A percentile compares a stretch with the other conserved stretches of the same genome.
Conservation (phyloP, 2,329 filamentous ascomycete species). For the Fusarium solani-melongenae region DNA sequence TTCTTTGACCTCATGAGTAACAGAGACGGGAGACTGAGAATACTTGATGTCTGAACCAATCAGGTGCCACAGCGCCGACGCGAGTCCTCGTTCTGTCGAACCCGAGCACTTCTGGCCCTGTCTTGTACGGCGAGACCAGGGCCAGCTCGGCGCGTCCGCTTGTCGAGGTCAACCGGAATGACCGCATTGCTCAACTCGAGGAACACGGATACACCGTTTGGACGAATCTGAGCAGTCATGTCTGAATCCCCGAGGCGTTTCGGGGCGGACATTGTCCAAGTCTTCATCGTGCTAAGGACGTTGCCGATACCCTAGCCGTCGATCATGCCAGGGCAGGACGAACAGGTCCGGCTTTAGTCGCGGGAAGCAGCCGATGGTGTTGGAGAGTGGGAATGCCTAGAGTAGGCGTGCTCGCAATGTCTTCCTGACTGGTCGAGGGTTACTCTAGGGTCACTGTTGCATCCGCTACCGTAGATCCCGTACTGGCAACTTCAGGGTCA, state of each 20-base stretch:
- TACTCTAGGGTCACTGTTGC: not conserved
- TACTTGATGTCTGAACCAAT: not conserved
- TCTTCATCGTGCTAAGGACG: slow-evolving; percentile 2
- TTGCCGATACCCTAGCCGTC: slow-evolving; percentile 20
- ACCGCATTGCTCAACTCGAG: not conserved
- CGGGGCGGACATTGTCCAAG: not conserved
- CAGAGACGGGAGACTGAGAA: not conserved
- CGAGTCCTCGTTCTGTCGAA: not conserved
- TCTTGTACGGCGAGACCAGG: not conserved
- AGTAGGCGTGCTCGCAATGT: slow-evolving; percentile 21
- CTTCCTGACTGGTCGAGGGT: slow-evolving; percentile 19
- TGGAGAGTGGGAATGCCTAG: not conserved
- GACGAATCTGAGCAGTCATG: not conserved
- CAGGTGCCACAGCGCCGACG: not conserved
- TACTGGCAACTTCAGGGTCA: not conserved
- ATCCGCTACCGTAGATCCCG: slow-evolving; percentile 2
- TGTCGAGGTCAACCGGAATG: not conserved
- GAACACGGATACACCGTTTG: not conserved
- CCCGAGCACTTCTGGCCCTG: not conserved
- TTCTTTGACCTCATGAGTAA: not conserved
- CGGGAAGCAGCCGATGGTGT: not conserved
- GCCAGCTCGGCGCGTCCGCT: not conserved
- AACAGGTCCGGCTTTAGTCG: not conserved
- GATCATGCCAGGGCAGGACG: slow-evolving; percentile 29
- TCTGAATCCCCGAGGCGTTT: not conserved